Conservation (phyloP, 768 basidiomycete genomes). For the Infundibulicybe gibba region DNA sequence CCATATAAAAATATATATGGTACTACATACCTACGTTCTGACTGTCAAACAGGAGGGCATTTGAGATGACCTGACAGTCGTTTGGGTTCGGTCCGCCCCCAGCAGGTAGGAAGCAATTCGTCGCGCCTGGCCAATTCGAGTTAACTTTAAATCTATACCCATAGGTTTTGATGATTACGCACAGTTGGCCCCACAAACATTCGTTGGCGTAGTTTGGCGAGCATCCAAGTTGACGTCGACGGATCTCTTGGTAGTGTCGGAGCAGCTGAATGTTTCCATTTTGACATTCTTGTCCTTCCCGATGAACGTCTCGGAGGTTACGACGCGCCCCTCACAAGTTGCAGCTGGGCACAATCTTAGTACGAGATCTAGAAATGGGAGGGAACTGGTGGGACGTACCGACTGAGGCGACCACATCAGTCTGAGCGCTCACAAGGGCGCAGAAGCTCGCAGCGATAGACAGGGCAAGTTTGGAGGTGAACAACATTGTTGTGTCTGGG, state of each 20-base stretch:
- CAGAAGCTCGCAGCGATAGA: too few relatives aligned
- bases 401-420: background rate
- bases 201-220: slow-evolving; percentile 23
- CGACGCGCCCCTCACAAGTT: too few relatives aligned
- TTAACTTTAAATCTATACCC: too few relatives aligned
- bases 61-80: slow-evolving; percentile 46
- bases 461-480: too few relatives aligned
- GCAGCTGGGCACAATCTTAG: too few relatives aligned
- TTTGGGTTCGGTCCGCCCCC: slow-evolving; percentile 46
- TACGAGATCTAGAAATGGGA: too few relatives aligned
- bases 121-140: slow-evolving; percentile 22
- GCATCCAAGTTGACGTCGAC: slow-evolving; percentile 6
- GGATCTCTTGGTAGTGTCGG: too few relatives aligned
- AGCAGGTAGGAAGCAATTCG: slow-evolving; percentile 41
- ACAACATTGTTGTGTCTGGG: too few relatives aligned
- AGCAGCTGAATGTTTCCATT: slow-evolving; percentile 14
- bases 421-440: slow-evolving; percentile 3
- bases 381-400: too few relatives aligned
- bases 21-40: slow-evolving; percentile 33
- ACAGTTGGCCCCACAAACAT: slow-evolving; percentile 42
- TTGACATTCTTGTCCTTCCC: slow-evolving; percentile 40
- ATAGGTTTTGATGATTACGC: slow-evolving; percentile 4
- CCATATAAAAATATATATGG: too few relatives aligned
- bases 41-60: slow-evolving; percentile 41
- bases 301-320: slow-evolving; percentile 28